Evolutionary conservation across 768 basidiomycete genomes (phyloP).

Genomic region (Butyriboletus loyo): DNA sequence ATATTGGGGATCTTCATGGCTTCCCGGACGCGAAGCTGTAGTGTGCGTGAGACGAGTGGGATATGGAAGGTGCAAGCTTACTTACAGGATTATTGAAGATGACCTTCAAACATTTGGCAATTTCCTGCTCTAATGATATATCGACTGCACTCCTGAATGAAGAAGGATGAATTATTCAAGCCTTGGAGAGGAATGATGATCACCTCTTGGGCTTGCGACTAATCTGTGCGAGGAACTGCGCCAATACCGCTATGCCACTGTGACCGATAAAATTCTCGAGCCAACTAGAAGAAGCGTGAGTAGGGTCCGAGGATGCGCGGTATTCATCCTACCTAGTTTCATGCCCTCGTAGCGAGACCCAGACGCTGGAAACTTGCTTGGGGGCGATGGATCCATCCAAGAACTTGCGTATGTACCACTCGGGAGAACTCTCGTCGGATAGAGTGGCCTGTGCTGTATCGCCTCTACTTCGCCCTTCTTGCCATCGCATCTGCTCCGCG

Average conservation of each 20-base stretch:
- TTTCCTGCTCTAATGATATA: conserved; percentile 75
- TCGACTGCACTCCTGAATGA: conserved; percentile 43
- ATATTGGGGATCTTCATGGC: conserved; percentile 70
- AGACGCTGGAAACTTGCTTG: conserved; percentile 74
- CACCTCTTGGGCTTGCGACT: conserved; percentile 73
- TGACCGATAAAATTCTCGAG: conserved; percentile 70
- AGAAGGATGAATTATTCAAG: conserved; percentile 1
- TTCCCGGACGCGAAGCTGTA: conserved; percentile 64
- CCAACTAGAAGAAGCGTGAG: conserved; percentile 55
- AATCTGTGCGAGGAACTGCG: conserved; percentile 71
- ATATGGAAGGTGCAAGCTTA: conserved; percentile 8
- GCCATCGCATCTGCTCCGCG: conserved; percentile 78
- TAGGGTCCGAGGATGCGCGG: not conserved
- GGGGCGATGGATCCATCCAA: conserved; percentile 80
- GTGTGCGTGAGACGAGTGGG: conserved; percentile 7
- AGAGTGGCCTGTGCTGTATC: conserved; percentile 54
- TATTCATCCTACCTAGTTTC: conserved; percentile 62
- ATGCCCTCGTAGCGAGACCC: conserved; percentile 75
- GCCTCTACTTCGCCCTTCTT: conserved; percentile 62
- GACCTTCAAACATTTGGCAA: conserved; percentile 81
- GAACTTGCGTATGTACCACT: conserved; percentile 92
- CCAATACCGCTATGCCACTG: conserved; percentile 83
- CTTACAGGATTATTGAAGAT: conserved; percentile 69
- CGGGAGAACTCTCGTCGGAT: conserved; percentile 69
- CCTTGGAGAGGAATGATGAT: conserved; percentile 4